Evolutionary conservation across 306 rosid species (phyloP).

Genomic region (Vigna nakashimae): DNA sequence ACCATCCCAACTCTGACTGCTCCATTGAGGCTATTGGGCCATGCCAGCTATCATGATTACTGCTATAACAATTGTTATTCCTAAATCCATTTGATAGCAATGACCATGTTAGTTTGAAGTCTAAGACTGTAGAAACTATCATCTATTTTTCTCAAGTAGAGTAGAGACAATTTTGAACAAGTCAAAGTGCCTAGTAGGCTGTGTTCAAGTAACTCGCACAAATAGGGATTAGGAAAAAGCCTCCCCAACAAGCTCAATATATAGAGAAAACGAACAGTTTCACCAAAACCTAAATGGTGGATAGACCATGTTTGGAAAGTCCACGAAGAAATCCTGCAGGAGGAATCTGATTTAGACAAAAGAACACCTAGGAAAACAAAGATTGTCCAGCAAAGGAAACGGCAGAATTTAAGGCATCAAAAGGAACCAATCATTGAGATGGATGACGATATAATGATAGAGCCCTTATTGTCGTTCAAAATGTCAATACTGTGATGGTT

Average conservation of each 20-base stretch:
- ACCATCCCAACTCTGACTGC: background rate
- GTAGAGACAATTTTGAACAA: background rate
- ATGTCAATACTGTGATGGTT: conserved; percentile 12
- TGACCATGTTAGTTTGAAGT: background rate
- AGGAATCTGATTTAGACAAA: conserved; percentile 21
- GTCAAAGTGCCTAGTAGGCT: conserved; percentile 9
- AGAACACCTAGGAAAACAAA: background rate
- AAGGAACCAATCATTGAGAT: background rate
- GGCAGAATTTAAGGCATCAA: background rate
- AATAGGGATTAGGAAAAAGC: conserved; percentile 4
- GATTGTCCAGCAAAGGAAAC: background rate
- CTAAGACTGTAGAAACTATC: conserved; percentile 3
- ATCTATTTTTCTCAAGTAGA: conserved; percentile 2
- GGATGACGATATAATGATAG: background rate
- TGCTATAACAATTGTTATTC: conserved; percentile 17
- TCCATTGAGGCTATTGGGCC: background rate
- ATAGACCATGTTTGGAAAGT: background rate
- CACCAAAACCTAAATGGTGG: conserved; percentile 15
- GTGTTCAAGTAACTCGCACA: conserved; percentile 8
- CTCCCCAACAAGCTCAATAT: background rate
- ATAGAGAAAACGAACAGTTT: conserved; percentile 16
- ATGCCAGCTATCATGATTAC: conserved; percentile 11
- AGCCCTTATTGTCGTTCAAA: background rate
- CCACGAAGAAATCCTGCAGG: conserved; percentile 7
- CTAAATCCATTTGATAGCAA: background rate